Base-by-base conservation (phyloP, 306 rosid species). In the Cyclanthera cordifolia region DNA sequence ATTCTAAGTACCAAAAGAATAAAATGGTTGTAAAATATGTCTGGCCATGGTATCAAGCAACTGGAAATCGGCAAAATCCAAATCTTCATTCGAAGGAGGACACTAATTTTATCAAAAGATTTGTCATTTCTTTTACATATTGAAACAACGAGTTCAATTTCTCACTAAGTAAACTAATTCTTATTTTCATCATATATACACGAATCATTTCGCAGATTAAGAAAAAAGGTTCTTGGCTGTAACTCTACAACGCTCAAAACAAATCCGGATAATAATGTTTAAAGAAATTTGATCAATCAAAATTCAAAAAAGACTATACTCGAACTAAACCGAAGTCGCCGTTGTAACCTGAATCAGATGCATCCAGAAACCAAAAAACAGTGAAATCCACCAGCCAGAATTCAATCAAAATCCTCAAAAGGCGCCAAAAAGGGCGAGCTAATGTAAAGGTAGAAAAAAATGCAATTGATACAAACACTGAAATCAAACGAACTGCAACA, bases 401-500 rank as follows among this genome's bases (percentile, higher is more conserved):
- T 53, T 32, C 59, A 53, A 21, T 32, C 50, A 27, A 53, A 43
- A 24, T 46, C 39, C 21, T 25, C 9, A 11, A 14, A 64, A 43
- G n/a, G 10, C 32, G 20, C 4, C 6, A 61, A 61, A 39, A 37
- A 61, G 16, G 9, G 52, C 24, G 13, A 6, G 76, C 12, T 51
- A 64, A 60, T 59, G 27, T 4, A 16, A 73, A 59, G 49, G 50
- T 28, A n/a, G 71, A 9, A 43, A 11, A 9, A 20, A 60, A 24
- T 23, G 53, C 53, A 64, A 32, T 59, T 60, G 57, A 32, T 59
- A 73, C 51, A 13, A 69, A 70, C 67, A 41, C 6, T 12, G 74
- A 85, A 85, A 85, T 80, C 75, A 76, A 81, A 72, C 52, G 49
- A 66, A 63, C 49, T 17, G 53, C 60, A 50, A 68, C 34, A 34